Evolutionary conservation across 306 rosid species (phyloP).

Genomic region (Trichosanthes truncata): DNA sequence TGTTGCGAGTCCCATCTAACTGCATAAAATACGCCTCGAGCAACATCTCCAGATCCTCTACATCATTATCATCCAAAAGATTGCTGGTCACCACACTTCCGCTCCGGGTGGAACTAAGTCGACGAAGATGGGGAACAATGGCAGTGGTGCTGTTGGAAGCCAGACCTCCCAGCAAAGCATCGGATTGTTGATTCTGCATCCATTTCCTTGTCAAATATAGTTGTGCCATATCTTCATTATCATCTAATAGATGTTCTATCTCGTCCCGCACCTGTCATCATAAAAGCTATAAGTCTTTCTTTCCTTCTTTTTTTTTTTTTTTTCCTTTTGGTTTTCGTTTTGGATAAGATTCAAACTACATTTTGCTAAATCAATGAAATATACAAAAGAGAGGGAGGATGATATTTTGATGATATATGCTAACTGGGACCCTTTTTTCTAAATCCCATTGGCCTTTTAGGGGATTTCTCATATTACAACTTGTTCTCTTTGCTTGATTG

Average conservation of each 20-base stretch:
- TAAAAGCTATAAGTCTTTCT: conserved; percentile 8
- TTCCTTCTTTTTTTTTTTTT: background rate
- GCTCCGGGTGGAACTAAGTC: conserved; percentile 51
- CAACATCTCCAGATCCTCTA: conserved; percentile 97
- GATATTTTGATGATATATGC: background rate
- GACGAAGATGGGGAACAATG: conserved; percentile 32
- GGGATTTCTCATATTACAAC: background rate
- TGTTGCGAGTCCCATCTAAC: conserved; percentile 94
- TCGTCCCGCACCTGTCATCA: conserved; percentile 81
- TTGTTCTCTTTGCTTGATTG: background rate
- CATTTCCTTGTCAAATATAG: conserved; percentile 87
- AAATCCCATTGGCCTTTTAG: background rate
- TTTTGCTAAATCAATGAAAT: background rate
- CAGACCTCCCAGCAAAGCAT: conserved; percentile 41
- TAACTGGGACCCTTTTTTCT: background rate
- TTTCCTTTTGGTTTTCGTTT: background rate
- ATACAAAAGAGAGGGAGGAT: background rate
- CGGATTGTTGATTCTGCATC: conserved; percentile 70
- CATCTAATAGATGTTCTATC: conserved; percentile 89
- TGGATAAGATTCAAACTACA: background rate
- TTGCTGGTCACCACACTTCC: conserved; percentile 61
- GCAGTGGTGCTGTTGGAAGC: conserved; percentile 35
- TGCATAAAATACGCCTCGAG: conserved; percentile 99
- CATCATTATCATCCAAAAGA: conserved; percentile 49
- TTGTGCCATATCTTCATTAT: conserved; percentile 94